Evolutionary conservation across 257 asterid genomes (phyloP).

Genomic region (Gentiana macrophylla): DNA sequence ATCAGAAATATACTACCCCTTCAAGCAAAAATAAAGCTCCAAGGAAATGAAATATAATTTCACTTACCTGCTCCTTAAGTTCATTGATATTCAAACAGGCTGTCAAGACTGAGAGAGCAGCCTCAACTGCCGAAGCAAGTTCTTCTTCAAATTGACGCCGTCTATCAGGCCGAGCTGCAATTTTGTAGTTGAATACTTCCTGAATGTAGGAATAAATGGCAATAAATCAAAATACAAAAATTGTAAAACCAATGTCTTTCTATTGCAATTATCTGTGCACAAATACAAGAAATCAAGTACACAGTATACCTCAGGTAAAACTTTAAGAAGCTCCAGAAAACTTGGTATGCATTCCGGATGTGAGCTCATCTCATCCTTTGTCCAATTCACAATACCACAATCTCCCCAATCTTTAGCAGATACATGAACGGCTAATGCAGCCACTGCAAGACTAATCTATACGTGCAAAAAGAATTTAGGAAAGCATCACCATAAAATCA

Average conservation of each 20-base stretch:
- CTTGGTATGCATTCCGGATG: constrained; percentile 87
- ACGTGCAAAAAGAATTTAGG: constrained; percentile 34
- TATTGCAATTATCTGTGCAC: constrained; percentile 2
- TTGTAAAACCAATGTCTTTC: background rate
- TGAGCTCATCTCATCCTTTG: constrained; percentile 79
- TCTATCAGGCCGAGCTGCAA: constrained; percentile 95
- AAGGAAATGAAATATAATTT: constrained; percentile 6
- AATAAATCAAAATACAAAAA: constrained; percentile 3
- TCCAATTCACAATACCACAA: constrained; percentile 88
- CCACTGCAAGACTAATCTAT: constrained; percentile 99
- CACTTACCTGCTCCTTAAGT: constrained; percentile 71
- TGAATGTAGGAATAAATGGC: constrained; percentile 20
- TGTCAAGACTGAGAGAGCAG: constrained; percentile 70
- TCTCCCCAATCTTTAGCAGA: constrained; percentile 94
- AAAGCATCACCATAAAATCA: constrained; percentile 11
- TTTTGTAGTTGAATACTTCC: constrained; percentile 95
- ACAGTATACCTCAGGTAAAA: constrained; percentile 80
- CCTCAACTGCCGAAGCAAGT: constrained; percentile 72
- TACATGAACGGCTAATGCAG: constrained; percentile 97
- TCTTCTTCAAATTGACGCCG: constrained; percentile 87
- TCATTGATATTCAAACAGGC: constrained; percentile 80
- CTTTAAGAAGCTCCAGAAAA: constrained; percentile 94
- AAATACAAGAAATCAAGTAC: constrained; percentile 4
- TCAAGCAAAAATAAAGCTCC: background rate
- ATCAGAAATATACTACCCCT: background rate